Percentiles rank a stretch among this genome's conserved stretches.
Conservation (phyloP, 352 stramenopile species). For the Elongisporangium anandrum region DNA sequence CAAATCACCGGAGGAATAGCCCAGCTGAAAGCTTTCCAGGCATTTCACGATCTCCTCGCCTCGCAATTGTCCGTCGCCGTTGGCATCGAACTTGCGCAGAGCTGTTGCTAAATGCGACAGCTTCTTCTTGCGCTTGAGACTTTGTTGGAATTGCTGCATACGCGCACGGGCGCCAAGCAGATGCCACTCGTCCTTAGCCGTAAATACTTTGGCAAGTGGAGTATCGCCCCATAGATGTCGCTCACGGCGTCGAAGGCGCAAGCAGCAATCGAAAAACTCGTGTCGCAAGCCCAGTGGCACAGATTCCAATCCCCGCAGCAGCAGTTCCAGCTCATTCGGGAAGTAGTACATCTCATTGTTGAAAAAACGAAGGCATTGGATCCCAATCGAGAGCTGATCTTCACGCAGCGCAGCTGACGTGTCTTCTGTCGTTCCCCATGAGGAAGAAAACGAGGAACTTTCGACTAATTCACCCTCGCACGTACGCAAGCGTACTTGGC, state of each 20-base stretch:
- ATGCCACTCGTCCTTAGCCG: slow-evolving; percentile 96
- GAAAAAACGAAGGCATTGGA: slow-evolving; percentile 96
- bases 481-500: slow-evolving; percentile 67
- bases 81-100: slow-evolving; percentile 67
- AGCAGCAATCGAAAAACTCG: slow-evolving; percentile 79
- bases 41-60: slow-evolving; percentile 77
- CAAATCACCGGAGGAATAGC: slow-evolving; percentile 74
- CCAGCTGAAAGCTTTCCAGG: slow-evolving; percentile 84
- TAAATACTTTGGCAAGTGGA: slow-evolving; percentile 97
- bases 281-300: slow-evolving; percentile 69
- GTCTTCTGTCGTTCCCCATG: slow-evolving; percentile 26
- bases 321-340: slow-evolving; percentile 88
- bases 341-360: slow-evolving; percentile 99
- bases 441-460: slow-evolving; percentile 66
- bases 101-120: slow-evolving; percentile 46
- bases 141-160: slow-evolving; percentile 84
- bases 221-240: slow-evolving; percentile 94
- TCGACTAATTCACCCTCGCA: slow-evolving; percentile 80
- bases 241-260: slow-evolving; percentile 93
- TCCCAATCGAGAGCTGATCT: slow-evolving; percentile 34
- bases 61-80: slow-evolving; percentile 56
- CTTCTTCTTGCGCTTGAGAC: slow-evolving; percentile 58
- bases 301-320: slow-evolving; percentile 71
- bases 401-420: slow-evolving; percentile 10
- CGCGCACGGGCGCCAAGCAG: slow-evolving; percentile 72